Evolutionary conservation across 345 rosid species (phyloP).

Genomic region (Euphorbia peplus): DNA sequence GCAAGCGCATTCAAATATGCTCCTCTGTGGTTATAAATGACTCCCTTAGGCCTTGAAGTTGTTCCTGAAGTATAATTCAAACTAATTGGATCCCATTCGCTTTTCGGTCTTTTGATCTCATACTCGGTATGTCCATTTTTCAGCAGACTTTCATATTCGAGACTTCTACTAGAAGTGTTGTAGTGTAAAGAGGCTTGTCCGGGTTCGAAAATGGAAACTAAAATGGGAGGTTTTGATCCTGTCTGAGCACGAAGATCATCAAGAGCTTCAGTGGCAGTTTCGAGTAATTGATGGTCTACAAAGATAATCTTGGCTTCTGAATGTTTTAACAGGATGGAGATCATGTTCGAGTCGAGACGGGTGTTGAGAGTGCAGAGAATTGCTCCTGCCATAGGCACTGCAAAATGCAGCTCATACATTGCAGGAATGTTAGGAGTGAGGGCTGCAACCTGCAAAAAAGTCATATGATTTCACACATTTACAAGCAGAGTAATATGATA

Average conservation of each 20-base stretch:
- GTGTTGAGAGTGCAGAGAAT: constrained; percentile 69
- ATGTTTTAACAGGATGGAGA: constrained; percentile 51
- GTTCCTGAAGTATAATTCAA: constrained; percentile 88
- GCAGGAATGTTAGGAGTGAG: constrained; percentile 74
- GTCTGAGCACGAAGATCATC: constrained; percentile 42
- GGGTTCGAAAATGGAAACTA: constrained; percentile 49
- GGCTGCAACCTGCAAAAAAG: constrained; percentile 54
- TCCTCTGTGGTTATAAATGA: constrained; percentile 82
- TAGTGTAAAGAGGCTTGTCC: constrained; percentile 1
- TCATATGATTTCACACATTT: too few relatives aligned
- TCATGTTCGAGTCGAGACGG: constrained; percentile 51
- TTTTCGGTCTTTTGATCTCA: constrained; percentile 38
- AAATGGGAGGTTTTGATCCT: constrained; percentile 30
- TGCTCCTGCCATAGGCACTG: constrained; percentile 79
- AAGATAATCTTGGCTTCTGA: constrained; percentile 56
- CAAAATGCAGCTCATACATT: constrained; percentile 78
- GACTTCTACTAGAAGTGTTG: neutral
- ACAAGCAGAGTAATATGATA: too few relatives aligned
- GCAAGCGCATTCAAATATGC: constrained; percentile 77
- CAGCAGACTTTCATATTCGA: constrained; percentile 50
- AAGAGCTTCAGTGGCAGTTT: constrained; percentile 51
- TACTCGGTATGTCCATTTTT: constrained; percentile 42
- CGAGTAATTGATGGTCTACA: constrained; percentile 53
- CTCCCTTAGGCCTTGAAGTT: constrained; percentile 83
- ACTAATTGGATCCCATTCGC: constrained; percentile 81